Evolutionary conservation across 306 rosid species (phyloP), one percentile per base, ranked within the genome.

Genomic region (Cucumis cinereus): DNA sequence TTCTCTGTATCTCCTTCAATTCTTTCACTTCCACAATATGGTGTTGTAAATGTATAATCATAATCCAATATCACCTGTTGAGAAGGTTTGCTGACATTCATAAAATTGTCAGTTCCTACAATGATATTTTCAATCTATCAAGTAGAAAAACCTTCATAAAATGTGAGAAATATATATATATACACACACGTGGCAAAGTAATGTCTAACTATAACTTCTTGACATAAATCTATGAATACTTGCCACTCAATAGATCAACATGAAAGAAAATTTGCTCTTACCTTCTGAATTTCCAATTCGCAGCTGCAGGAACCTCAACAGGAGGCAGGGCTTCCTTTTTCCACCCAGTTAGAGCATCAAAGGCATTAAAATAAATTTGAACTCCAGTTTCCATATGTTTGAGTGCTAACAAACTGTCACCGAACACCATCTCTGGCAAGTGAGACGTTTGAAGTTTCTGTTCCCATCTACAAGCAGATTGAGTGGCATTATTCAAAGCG

Each of bases 231-330:
- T 49, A 9, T 15, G 2, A 49, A 24, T 71, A 10, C 59, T 70
- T 22, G 0, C 2, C 23, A 71, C 8, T 10, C 75, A 71, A 49
- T n/a, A 53, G 52, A 6, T 28, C 57, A 14, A 24, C 16, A 23
- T 5, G 43, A 63, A 53, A 78, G 2, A 14, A 60, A 50, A 40
- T 43, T 45, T 6, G 52, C 12, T n/a, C 41, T 35, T 53, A 88
- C 99, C 93, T 76, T 80, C 99, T 83, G 80, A 94, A 94, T 81
- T 94, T 94, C 99, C 99, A 94, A 79, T 94, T 61, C 49, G 95
- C 99, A 11, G 99, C 99, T 3, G 99, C 99, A 17, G 97, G 99
- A 78, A 94, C 99, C 76, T 94, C 96, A 78, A 94, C 97, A 0
- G 99, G 96, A 0, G 96, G 99, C 88, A 92, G 84, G 13, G 95